Conservation (phyloP, 768 basidiomycete species). For the Rhodotorula babjevae region DNA sequence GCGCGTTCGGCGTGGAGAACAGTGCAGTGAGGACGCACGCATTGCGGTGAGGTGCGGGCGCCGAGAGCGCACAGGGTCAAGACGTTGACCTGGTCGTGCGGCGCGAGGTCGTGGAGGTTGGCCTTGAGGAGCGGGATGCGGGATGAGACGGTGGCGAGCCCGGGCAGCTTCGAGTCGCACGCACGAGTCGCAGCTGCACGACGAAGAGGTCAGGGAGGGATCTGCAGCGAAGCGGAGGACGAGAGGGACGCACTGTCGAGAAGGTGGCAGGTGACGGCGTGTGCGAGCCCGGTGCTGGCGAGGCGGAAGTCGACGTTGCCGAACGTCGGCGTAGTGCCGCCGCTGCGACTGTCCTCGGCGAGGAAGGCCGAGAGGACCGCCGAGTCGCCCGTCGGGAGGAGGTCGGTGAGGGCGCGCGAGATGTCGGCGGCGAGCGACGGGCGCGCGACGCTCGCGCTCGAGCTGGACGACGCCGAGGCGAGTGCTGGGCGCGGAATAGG, state of each 20-base stretch:
- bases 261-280: conserved; percentile 11
- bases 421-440: not conserved
- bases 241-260: conserved; percentile 15
- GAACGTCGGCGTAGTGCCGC: too few species aligned
- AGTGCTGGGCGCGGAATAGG: not conserved
- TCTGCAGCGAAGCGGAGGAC: not conserved
- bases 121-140: conserved; percentile 10
- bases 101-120: conserved; percentile 6
- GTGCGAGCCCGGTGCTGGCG: not conserved
- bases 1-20: too few species aligned
- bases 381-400: not conserved
- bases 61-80: conserved; percentile 16
- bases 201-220: not conserved
- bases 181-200: not conserved
- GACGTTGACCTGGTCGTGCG: conserved; percentile 17
- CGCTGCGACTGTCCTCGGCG: not conserved
- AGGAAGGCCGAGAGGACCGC: not conserved
- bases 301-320: not conserved
- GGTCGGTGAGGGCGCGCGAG: conserved; percentile 4
- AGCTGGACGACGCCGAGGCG: not conserved
- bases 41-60: not conserved
- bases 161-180: conserved; percentile 19
- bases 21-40: not conserved
- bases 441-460: not conserved
- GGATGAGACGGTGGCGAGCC: conserved; percentile 2